A percentile compares a stretch with the other conserved stretches of the same genome.
These are phyloP conservation scores for Dryas integrifolia DNA, from an alignment of 331 rosid species.

Conservation along the genomic window DNA sequence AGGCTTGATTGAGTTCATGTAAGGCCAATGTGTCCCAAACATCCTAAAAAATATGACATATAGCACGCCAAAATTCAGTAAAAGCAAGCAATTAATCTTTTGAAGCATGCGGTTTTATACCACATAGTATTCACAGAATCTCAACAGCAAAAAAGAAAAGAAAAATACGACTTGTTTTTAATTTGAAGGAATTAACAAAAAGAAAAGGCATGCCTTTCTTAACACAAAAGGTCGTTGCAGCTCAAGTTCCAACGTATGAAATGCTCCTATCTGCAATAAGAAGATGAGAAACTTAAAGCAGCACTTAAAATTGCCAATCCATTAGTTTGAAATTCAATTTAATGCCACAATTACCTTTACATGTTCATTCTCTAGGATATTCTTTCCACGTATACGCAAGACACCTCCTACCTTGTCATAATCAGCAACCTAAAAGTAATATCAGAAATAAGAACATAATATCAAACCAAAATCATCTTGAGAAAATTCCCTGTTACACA, in stretches of 20 bases:
- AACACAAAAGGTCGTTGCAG: slow-evolving; percentile 88
- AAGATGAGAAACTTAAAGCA: slow-evolving; percentile 19
- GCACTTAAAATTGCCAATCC: background rate
- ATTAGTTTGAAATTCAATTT: slow-evolving; percentile 1
- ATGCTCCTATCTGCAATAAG: slow-evolving; percentile 76
- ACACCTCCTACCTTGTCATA: slow-evolving; percentile 79
- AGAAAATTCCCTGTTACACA: background rate
- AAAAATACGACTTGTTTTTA: background rate
- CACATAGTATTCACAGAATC: background rate
- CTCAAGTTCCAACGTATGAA: slow-evolving; percentile 93
- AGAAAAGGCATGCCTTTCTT: slow-evolving; percentile 56
- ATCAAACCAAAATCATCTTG: slow-evolving; percentile 4
- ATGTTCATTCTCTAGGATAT: slow-evolving; percentile 73
- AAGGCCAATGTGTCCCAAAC: slow-evolving; percentile 85
- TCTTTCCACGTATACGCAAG: slow-evolving; percentile 87
- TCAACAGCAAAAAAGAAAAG: slow-evolving; percentile 2
- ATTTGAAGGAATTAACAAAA: background rate
- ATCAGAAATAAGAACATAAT: background rate
- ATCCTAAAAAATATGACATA: slow-evolving; percentile 43
- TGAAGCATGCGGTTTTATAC: background rate
- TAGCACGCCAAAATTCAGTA: background rate
- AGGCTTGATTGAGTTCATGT: slow-evolving; percentile 79
- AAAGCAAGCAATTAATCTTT: too few species aligned
- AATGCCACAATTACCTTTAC: slow-evolving; percentile 62
- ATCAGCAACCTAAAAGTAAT: slow-evolving; percentile 61